Base-by-base conservation (phyloP, 805 yeast genomes). In the Ogataea parapolymorpha region DNA sequence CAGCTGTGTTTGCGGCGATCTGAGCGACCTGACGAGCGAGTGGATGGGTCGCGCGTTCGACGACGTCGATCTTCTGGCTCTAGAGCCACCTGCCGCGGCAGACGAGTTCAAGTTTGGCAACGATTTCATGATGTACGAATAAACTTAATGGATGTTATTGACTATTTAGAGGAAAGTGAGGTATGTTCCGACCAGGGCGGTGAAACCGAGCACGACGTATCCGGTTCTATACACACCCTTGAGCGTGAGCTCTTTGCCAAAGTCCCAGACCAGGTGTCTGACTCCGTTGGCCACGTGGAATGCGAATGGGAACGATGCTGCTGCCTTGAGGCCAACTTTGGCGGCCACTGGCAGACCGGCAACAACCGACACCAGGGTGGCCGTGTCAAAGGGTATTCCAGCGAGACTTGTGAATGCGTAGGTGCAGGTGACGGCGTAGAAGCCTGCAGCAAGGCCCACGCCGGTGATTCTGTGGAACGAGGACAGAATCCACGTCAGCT, bases 141-240 rank as follows among this genome's bases (percentile, higher is more conserved):
- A 31, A 20, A 27, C 23, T 26, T 33, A 35, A 37, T 34, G 39
- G 35, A 32, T 30, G 34, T 28, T 20, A 23, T 26, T 20, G 44
- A 30, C 18, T 39, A 36, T 26, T 49, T 50, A 61, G 12, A 72
- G 66, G 53, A 76, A 69, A 36, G 79, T 62, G 42, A 80, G 66
- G 61, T 74, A 75, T 14, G 86, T 56, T 41, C 95, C 86, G 18
- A 80, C 48, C 28, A 71, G 46, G 25, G 74, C 78, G 17, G 80
- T 68, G 54, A 78, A 69, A 22, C 82, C 97, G 43, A 89, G 63
- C 14, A 88, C 95, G 35, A 77, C 70, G 67, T 87, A 86, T 49
- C 96, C 98, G 26, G 97, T 89, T 68, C 83, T 79, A 79, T 85
- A 85, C 43, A 93, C 96, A 53, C 95, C 97, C 60, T 83, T 79